Conservation (phyloP, 2,329 filamentous ascomycete species). For the Cladophialophora exuberans region DNA sequence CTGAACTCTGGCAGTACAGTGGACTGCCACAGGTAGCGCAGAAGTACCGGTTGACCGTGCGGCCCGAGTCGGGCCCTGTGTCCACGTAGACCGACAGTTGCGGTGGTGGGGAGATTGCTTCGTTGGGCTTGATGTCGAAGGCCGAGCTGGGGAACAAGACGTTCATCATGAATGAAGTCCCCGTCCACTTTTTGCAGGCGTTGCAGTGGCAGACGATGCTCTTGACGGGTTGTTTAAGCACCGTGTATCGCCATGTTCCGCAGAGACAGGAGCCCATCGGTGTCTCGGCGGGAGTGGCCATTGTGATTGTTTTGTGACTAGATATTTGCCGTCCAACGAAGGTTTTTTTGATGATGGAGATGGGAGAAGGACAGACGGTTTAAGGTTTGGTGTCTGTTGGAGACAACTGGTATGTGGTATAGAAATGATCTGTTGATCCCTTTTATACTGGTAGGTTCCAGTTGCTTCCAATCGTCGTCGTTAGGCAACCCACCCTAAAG, state of each 20-base stretch:
- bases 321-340: too few relatives aligned
- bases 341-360: not conserved
- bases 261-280: not conserved
- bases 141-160: not conserved
- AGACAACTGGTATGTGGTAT: too few relatives aligned
- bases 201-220: not conserved
- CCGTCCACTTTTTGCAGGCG: not conserved
- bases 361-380: not conserved
- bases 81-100: not conserved
- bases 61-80: not conserved
- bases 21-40: not conserved
- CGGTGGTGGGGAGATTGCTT: not conserved
- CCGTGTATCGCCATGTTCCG: not conserved
- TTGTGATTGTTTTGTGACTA: too few relatives aligned
- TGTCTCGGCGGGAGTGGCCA: not conserved
- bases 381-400: not conserved
- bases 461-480: too few relatives aligned
- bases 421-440: too few relatives aligned
- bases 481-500: too few relatives aligned
- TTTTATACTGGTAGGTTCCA: too few relatives aligned
- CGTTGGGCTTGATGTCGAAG: not conserved
- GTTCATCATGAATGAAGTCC: not conserved
- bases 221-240: not conserved
- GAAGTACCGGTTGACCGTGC: not conserved
- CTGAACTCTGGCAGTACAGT: not conserved